Conservation (phyloP, 371 early-diverging fungal genomes). For the Mucor mucedo region DNA sequence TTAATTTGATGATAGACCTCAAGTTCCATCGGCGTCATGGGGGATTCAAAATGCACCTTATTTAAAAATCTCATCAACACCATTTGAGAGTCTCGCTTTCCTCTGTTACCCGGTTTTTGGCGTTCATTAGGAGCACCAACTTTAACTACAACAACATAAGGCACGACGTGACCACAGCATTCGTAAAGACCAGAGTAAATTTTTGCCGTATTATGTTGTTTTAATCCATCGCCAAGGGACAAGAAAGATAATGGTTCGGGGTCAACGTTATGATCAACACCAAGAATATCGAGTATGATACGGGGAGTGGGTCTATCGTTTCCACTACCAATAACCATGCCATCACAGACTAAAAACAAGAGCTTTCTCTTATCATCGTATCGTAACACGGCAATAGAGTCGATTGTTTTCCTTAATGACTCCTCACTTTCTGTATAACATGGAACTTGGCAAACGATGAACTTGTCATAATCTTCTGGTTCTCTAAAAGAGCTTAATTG, state of each 20-base stretch:
- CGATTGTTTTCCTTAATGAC: conserved; percentile 90
- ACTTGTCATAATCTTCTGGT: conserved; percentile 91
- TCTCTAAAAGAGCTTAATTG: conserved; percentile 79
- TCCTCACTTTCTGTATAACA: conserved; percentile 98
- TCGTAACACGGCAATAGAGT: conserved; percentile 82
- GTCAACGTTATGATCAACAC: conserved; percentile 76
- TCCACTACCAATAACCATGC: conserved; percentile 91
- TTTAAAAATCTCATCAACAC: conserved; percentile 98
- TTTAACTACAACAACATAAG: conserved; percentile 92
- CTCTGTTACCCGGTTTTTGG: conserved; percentile 93
- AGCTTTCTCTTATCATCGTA: conserved; percentile 95
- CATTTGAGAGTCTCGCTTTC: conserved; percentile 99
- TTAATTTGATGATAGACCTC: conserved; percentile 92
- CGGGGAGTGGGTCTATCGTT: conserved; percentile 96
- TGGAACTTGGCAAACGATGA: conserved; percentile 87
- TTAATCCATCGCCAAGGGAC: conserved; percentile 83
- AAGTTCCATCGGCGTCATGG: conserved; percentile 89
- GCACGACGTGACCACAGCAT: conserved; percentile 68
- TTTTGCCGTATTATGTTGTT: conserved; percentile 91
- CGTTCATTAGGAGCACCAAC: conserved; percentile 84
- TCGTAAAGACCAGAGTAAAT: conserved; percentile 94
- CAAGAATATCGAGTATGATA: conserved; percentile 92
- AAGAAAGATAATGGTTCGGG: conserved; percentile 88
- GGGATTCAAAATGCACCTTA: conserved; percentile 89
- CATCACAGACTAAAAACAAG: conserved; percentile 84